Base-by-base conservation (phyloP, 257 asterid genomes). In the Anisodus acutangulus region DNA sequence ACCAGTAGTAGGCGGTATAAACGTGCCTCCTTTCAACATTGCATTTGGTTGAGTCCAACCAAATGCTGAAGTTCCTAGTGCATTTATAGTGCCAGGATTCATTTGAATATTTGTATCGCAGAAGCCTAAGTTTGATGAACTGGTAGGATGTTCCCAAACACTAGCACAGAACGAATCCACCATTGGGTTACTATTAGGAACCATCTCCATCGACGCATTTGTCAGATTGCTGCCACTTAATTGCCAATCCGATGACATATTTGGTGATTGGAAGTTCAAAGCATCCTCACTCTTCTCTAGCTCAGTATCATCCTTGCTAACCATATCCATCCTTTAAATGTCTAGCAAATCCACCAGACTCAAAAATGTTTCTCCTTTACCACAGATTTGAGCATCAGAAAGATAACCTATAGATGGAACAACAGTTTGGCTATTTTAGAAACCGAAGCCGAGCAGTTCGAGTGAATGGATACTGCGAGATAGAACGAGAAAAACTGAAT, bases 141-240 rank as follows among this genome's bases (percentile, higher is more conserved):
- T 82, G 6, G 85, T 76, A 2, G 87, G 68, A 70, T 91, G 97
- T 63, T 90, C 97, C 97, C 97, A 97, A 80, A 85, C 85, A 1
- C 86, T 85, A 62, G 94, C 85, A 71, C 91, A 85, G 79, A 91
- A 91, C 0, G 97, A 91, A 79, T 92, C 92, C 0, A 84, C 86
- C 87, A 86, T 83, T 2, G 90, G 84, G 83, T 86, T 90, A 76
- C 89, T 87, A 41, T 79, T 71, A 4, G 90, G 88, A 83, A 86
- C 87, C 91, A 90, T 62, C 68, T 37, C 39, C 2, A 62, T 9
- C 22, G 79, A 43, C 17, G 79, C 57, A 43, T 70, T 70, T 16
- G 81, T 82, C 13, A 88, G 81, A 87, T 86, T 89, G 39, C 78
- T 84, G 19, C 88, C 93, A 84, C 59, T 89, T 57, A 91, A 81